Evolutionary conservation across 805 yeast genomes (phyloP).

Genomic region (Torulaspora quercuum): DNA sequence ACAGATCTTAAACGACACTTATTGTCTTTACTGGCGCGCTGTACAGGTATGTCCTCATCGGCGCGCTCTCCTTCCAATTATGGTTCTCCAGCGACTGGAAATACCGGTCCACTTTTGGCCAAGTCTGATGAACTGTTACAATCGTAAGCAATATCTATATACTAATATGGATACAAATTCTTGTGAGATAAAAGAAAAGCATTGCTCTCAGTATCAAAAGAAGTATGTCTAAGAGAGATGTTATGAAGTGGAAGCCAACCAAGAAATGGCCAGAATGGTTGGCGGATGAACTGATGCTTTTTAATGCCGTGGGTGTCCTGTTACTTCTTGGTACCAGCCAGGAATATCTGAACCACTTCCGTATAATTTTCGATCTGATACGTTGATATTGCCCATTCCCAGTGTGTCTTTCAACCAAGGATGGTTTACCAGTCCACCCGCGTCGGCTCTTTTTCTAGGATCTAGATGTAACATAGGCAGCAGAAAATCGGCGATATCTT

Average conservation of each 20-base stretch:
- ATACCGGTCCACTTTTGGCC: no score
- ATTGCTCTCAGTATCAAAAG: no score
- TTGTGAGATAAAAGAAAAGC: no score
- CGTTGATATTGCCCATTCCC: slow-evolving; percentile 64
- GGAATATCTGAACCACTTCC: slow-evolving; percentile 83
- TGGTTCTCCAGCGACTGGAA: no score
- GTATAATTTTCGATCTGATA: slow-evolving; percentile 67
- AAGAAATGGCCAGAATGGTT: no score
- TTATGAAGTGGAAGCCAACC: no score
- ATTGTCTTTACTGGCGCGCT: slow-evolving; percentile 6
- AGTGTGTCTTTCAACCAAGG: slow-evolving; percentile 75
- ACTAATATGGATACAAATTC: no score
- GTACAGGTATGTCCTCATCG: no score
- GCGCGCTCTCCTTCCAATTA: no score
- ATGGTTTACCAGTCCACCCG: slow-evolving; percentile 91
- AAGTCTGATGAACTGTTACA: no score
- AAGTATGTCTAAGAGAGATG: no score
- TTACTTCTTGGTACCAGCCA: slow-evolving; percentile 81
- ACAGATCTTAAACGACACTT: slow-evolving; percentile 7
- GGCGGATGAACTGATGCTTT: background rate
- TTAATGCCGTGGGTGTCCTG: slow-evolving; percentile 40
- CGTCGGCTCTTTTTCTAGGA: slow-evolving; percentile 85
- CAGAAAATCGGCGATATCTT: slow-evolving; percentile 69
- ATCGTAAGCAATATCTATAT: no score
- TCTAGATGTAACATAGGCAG: slow-evolving; percentile 77